These are phyloP conservation scores for Lachancea mirantina DNA, from an alignment of 805 yeast species.

Conservation along the genomic window DNA sequence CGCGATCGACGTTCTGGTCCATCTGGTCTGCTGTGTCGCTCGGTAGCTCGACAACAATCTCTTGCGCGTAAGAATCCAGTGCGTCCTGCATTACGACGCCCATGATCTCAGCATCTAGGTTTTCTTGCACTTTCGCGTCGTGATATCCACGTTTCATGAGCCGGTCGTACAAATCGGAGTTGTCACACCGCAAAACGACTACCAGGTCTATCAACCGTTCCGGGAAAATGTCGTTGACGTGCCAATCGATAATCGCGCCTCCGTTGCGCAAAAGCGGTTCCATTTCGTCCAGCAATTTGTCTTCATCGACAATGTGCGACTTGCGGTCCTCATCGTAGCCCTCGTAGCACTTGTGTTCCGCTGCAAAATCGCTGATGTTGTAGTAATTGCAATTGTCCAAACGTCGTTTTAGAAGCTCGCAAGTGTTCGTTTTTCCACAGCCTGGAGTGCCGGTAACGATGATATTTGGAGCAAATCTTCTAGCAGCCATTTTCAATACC, in stretches of 20 bases:
- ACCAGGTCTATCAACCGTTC: slow-evolving; percentile 89
- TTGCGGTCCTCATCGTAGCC: slow-evolving; percentile 84
- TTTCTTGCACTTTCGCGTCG: slow-evolving; percentile 78
- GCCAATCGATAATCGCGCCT: slow-evolving; percentile 95
- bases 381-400: slow-evolving; percentile 41
- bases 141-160: slow-evolving; percentile 69
- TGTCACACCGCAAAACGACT: slow-evolving; percentile 77
- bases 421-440: slow-evolving; percentile 32
- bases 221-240: slow-evolving; percentile 91
- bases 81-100: slow-evolving; percentile 86
- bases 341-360: slow-evolving; percentile 64
- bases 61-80: slow-evolving; percentile 66
- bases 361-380: slow-evolving; percentile 76
- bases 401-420: slow-evolving; percentile 23
- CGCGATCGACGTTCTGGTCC: slow-evolving; percentile 75
- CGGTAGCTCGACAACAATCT: slow-evolving; percentile 71
- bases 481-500: slow-evolving; percentile 13
- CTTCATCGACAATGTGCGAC: slow-evolving; percentile 88
- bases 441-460: slow-evolving; percentile 93
- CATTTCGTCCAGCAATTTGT: slow-evolving; percentile 69
- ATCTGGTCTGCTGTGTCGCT: slow-evolving; percentile 70
- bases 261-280: slow-evolving; percentile 77
- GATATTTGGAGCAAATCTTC: slow-evolving; percentile 53
- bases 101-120: slow-evolving; percentile 95
- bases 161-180: slow-evolving; percentile 65